Evolutionary conservation across 1,284 basidiomycete species (phyloP), one percentile per base, ranked within the genome.

Genomic region (Apiotrichum montevideense): DNA sequence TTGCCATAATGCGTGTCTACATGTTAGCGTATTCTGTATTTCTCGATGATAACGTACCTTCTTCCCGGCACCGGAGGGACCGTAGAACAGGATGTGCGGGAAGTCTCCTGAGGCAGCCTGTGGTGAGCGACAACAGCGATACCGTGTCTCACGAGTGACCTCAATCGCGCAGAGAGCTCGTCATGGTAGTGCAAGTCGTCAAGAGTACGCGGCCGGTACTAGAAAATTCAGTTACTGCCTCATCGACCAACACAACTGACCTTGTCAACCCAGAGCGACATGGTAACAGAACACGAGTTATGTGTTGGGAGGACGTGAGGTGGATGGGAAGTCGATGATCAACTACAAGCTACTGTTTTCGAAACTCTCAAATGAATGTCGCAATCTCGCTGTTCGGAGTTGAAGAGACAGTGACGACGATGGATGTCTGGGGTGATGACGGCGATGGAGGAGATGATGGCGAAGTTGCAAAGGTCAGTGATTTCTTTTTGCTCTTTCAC

Each of bases 81-180:
- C 96, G 71, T 98, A 99, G 79, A 98, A 97, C 10, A 99, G 83
- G 79, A 96, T 87, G 73, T 99, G 95, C 6, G 95, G 95, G 70
- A 98, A 97, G 79, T 98, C 96, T 2, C 89, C 89, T 1, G 89
- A 88, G 0, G 85, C 82, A 1, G 90, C 85, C 88, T 90, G 67
- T 6, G 2, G 51, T 53, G 29, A 44, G 48, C 14, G 29, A 29
- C 29, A 29, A 29, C 15, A 42, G 11, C 15, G 7, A 9, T 41
- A 39, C 33, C 37, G 4, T 10, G 49, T 7, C 72, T 56, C 37
- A 90, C 90, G 52, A 98, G 80, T 1, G 91, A 87, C 62, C 82
- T 83, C 35, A 98, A 80, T 34, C 94, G 84, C 40, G 83, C 80
- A 8, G 91, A 90, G 44, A 98, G 84, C 45, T 83, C 84, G 34